Percentiles rank a stretch among this genome's conserved stretches.
Conservation (phyloP, 2,329 filamentous ascomycete genomes). For the Ophiocordyceps unilateralis region DNA sequence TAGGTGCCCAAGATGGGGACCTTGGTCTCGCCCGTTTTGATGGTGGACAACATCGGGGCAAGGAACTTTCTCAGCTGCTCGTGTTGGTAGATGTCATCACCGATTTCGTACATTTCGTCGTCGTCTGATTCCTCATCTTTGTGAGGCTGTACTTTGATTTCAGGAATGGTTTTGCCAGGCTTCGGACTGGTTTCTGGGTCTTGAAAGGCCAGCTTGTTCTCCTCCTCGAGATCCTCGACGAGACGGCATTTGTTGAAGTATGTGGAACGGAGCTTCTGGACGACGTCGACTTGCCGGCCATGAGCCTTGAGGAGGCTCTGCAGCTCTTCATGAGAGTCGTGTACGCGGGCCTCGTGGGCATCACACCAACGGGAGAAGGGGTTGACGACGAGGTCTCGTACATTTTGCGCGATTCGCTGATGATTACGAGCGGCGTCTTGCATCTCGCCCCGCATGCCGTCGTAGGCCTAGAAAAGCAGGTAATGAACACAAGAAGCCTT, state of each 20-base stretch:
- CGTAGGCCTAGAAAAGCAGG: slow-evolving; percentile 53
- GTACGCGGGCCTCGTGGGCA: slow-evolving; percentile 75
- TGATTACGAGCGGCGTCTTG: slow-evolving; percentile 77
- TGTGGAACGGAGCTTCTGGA: slow-evolving; percentile 83
- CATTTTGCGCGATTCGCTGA: slow-evolving; percentile 89
- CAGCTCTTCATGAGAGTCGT: slow-evolving; percentile 88
- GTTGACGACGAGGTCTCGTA: slow-evolving; percentile 84
- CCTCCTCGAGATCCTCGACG: slow-evolving; percentile 91
- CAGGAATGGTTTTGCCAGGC: slow-evolving; percentile 42
- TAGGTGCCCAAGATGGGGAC: slow-evolving; percentile 93
- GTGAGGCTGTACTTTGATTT: slow-evolving; percentile 71
- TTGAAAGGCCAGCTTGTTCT: slow-evolving; percentile 96
- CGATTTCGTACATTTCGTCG: slow-evolving; percentile 75
- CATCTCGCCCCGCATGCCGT: slow-evolving; percentile 87
- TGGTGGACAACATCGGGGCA: slow-evolving; percentile 66
- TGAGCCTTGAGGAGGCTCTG: slow-evolving; percentile 83
- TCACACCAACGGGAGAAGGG: slow-evolving; percentile 96
- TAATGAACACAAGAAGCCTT: not conserved
- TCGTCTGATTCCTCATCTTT: slow-evolving; percentile 45
- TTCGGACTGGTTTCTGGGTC: slow-evolving; percentile 59
- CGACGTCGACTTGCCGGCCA: slow-evolving; percentile 74
- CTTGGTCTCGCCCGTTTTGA: slow-evolving; percentile 81
- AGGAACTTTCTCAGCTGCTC: slow-evolving; percentile 88
- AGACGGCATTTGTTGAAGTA: slow-evolving; percentile 99
- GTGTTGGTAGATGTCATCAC: slow-evolving; percentile 68